Evolutionary conservation across 495 filamentous ascomycete species (phyloP), one percentile per base, ranked within the genome.

Genomic region (Chaetomidium leptoderma): DNA sequence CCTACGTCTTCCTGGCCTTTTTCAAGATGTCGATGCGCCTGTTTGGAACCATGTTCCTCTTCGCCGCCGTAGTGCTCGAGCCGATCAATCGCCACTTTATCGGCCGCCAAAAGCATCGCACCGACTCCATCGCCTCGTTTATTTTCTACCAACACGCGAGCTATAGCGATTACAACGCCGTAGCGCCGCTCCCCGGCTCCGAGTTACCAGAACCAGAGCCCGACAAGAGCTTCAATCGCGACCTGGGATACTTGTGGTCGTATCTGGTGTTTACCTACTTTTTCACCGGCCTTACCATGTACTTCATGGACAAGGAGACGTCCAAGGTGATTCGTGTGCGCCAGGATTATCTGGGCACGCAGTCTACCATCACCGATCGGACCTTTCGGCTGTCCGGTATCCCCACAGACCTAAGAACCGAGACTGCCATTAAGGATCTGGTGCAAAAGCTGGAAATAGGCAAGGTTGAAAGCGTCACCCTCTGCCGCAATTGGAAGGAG

Each of bases 1-100:
- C 93, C 51, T 99, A 86, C 72, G 93, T 96, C 61, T 96, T 97
- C 63, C 78, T 99, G 13, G 83, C 85, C 23, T 97, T 97, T 74
- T 96, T 97, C 74, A 90, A 91, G 66, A 91, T 96, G 81, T 86
- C 93, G 17, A 88, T 91, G 48, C 87, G 88, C 61, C 87, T 97
- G 61, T 83, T 97, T 30, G 72, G 79, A 9, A 75, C 86, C 39
- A 84, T 93, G 52, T 83, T 95, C 47, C 79, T 95, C 69, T 87
- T 96, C 67, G 85, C 91, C 40, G 75, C 85, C 19, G 77, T 82
- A 2, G 82, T 99, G 4, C 86, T 99, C 58, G 84, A 87, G 43
- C 95, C 95, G 2, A 83, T 97, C 26, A 91, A 97, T 66, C 83
- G 82, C 39, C 82, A 81, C 48, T 92, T 76, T 57, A 50, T 61